Percentiles rank a stretch among this genome's conserved stretches.
These are phyloP conservation scores for Bipolaris cookei DNA, from an alignment of 2,329 filamentous ascomycete genomes.

Conservation along the genomic window DNA sequence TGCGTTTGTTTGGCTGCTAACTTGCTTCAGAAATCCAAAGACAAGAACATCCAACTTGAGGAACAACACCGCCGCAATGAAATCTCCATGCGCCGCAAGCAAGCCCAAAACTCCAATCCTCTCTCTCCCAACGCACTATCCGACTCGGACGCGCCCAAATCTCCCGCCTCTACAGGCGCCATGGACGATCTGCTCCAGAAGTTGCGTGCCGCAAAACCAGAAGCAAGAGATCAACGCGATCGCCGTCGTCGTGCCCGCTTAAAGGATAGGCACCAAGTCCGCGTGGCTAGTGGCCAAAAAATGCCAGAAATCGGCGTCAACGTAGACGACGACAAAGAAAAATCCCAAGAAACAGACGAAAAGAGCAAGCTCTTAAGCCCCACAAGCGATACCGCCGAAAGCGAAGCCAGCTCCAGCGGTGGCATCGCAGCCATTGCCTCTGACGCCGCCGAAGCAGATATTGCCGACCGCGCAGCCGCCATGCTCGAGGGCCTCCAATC, in stretches of 20 bases:
- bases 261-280: conserved; percentile 88
- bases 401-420: conserved; percentile 29
- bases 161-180: conserved; percentile 78
- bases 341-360: conserved; percentile 53
- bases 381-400: conserved; percentile 42
- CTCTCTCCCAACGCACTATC: conserved; percentile 58
- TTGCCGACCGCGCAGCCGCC: conserved; percentile 82
- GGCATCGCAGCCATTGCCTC: conserved; percentile 51
- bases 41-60: conserved; percentile 87
- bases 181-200: conserved; percentile 98
- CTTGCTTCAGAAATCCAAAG: conserved; percentile 73
- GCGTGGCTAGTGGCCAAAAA: conserved; percentile 85
- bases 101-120: conserved; percentile 55
- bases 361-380: conserved; percentile 57
- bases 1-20: conserved; percentile 11
- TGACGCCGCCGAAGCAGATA: conserved; percentile 59
- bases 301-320: conserved; percentile 76
- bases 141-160: conserved; percentile 54
- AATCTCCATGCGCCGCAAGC: conserved; percentile 87
- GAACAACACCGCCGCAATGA: conserved; percentile 86
- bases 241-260: conserved; percentile 83
- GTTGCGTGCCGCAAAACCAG: conserved; percentile 87
- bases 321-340: conserved; percentile 17
- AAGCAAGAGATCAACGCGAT: conserved; percentile 87
- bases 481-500: conserved; percentile 80